Evolutionary conservation across 108 stramenopile genomes (phyloP), one percentile per base, ranked within the genome.

Genomic region (Fistulifera pelliculosa): DNA sequence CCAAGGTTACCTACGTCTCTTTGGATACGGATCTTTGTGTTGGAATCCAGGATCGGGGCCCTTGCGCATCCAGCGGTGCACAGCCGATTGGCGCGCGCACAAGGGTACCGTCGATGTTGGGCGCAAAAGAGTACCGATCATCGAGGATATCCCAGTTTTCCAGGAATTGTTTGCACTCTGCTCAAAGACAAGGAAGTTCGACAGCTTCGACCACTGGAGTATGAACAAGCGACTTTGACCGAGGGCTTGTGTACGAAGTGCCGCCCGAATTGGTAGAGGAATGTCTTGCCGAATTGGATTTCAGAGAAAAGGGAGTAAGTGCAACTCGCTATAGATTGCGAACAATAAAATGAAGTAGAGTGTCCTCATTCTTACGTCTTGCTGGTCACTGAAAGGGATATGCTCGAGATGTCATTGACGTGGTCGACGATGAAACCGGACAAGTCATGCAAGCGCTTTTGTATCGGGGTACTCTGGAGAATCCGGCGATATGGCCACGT

Each of bases 1-100:
- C 26, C 38, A 71, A 31, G 77, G 74, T 0, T 57, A 45, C 12
- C 35, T 92, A 25, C 71, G 77, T 16, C 57, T 92, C 38, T 92
- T 92, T 60, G 85, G 90, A 13, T 92, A 92, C 56, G 90, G 90
- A 11, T 82, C 80, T 11, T 62, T 90, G 1, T 90, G 89, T 65
- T 92, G 90, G 90, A 74, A 80, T 58, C 85, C 90, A 21, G 89
- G 89, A 40, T 38, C 57, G n/a, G 80, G 80, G 76, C 64, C 7
- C 69, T 87, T 44, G 47, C 73, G 16, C 25, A 68, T 28, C 44
- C 65, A 1, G 43, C 57, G 15, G 71, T 69, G 0, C 22, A 18
- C 19, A 1, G 17, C 16, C 8, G 21, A 1, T 21, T 17, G 6
- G 70, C 65, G n/a, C 50, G 44, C 6, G 70, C 66, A 6, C 22